phyloP scores from a whole-genome alignment of 495 filamentous ascomycete genomes.

The Cudoniella acicularis region DNA sequence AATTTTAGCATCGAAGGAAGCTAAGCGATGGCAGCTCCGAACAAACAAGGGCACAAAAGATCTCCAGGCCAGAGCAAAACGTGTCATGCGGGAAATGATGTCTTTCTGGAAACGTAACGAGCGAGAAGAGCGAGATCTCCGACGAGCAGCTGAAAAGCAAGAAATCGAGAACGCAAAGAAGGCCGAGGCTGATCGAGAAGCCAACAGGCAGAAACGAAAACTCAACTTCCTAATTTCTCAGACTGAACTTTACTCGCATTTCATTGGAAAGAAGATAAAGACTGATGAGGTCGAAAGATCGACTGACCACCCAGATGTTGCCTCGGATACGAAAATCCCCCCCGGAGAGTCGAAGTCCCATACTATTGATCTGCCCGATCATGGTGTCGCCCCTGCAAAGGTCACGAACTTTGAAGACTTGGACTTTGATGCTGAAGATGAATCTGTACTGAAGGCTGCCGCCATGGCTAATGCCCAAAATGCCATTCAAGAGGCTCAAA shows the following conservation, averaged over 20 bases:
- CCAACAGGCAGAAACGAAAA: conserved; percentile 94
- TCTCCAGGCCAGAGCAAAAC: conserved; percentile 92
- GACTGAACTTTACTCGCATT: conserved; percentile 98
- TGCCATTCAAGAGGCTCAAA: conserved; percentile 91
- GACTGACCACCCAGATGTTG: conserved; percentile 73
- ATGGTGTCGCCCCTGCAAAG: conserved; percentile 56
- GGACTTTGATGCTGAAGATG: conserved; percentile 94
- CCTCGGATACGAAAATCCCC: conserved; percentile 30
- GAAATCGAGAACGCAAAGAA: conserved; percentile 96
- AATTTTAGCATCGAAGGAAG: conserved; percentile 94
- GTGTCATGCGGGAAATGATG: conserved; percentile 99
- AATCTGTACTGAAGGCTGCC: conserved; percentile 72
- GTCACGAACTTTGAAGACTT: conserved; percentile 91
- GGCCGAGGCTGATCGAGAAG: conserved; percentile 94
- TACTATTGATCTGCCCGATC: conserved; percentile 55
- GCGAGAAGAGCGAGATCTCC: conserved; percentile 89
- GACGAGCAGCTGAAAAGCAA: conserved; percentile 90
- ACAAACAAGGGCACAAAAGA: conserved; percentile 99
- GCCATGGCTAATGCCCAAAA: conserved; percentile 95
- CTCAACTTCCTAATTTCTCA: conserved; percentile 99
- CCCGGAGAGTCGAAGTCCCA: conserved; percentile 39
- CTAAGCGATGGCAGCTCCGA: conserved; percentile 91
- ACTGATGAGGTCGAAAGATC: conserved; percentile 87
- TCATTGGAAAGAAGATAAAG: conserved; percentile 98
- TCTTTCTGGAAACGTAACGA: conserved; percentile 99